phyloP scores from a whole-genome alignment of 352 stramenopile species.

The Phytopythium oedochilum region DNA sequence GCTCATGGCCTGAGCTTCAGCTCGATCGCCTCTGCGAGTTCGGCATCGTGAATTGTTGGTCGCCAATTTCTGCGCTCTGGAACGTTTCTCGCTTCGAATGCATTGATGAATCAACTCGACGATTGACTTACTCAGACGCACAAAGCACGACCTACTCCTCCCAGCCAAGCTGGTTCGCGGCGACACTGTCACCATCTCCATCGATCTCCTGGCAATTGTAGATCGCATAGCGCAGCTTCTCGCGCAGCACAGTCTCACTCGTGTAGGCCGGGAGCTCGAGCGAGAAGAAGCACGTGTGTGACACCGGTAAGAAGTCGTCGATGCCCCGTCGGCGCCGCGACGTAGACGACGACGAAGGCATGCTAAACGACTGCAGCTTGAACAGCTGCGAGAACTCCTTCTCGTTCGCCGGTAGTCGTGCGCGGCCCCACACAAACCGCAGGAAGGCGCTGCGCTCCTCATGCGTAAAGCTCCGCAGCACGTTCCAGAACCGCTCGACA shows the following conservation, averaged over 20 bases:
- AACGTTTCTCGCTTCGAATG: too few species aligned
- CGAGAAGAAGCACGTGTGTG: slow-evolving; percentile 99
- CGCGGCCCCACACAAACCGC: slow-evolving; percentile 91
- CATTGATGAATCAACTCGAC: too few species aligned
- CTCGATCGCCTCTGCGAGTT: neutral
- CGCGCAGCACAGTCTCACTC: slow-evolving; percentile 55
- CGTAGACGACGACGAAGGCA: slow-evolving; percentile 6
- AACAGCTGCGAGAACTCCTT: slow-evolving; percentile 89
- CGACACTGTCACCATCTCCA: slow-evolving; percentile 75
- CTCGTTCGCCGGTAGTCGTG: slow-evolving; percentile 71
- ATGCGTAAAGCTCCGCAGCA: slow-evolving; percentile 69
- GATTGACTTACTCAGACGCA: too few species aligned
- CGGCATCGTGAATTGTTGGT: too few species aligned
- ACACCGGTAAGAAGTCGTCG: slow-evolving; percentile 92
- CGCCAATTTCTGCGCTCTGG: too few species aligned
- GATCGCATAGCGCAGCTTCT: slow-evolving; percentile 89
- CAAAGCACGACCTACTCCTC: slow-evolving; percentile 74
- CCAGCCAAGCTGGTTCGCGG: slow-evolving; percentile 76
- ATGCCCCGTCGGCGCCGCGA: slow-evolving; percentile 10
- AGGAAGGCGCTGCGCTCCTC: slow-evolving; percentile 85
- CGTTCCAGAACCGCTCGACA: slow-evolving; percentile 87
- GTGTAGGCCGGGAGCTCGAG: slow-evolving; percentile 95
- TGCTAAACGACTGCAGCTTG: slow-evolving; percentile 87
- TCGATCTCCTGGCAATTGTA: slow-evolving; percentile 94
- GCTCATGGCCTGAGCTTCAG: too few species aligned